phyloP scores from a whole-genome alignment of 257 asterid species.

The Plantago elongata region DNA sequence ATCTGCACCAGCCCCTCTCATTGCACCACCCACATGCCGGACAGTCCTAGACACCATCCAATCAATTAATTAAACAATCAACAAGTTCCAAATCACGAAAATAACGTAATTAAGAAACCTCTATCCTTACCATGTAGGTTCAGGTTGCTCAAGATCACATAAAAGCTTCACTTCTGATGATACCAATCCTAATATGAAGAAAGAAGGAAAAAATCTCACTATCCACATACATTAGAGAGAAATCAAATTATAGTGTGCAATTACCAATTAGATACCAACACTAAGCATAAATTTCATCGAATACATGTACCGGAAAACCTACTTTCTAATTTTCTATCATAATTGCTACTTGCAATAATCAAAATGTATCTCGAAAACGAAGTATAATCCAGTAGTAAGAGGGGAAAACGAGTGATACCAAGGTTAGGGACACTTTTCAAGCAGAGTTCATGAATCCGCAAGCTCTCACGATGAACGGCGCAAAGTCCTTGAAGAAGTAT shows the following conservation, averaged over 20 bases:
- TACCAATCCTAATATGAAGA: conserved; percentile 53
- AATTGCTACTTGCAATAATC: too few species aligned
- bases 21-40: conserved; percentile 89
- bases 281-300: background rate
- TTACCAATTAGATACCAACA: background rate
- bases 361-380: too few species aligned
- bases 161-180: conserved; percentile 80
- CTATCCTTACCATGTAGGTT: conserved; percentile 76
- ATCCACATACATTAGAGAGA: background rate
- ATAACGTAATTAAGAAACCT: conserved; percentile 1
- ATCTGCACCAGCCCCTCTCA: conserved; percentile 93
- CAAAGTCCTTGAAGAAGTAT: conserved; percentile 94
- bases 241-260: background rate
- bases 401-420: conserved; percentile 31
- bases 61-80: conserved; percentile 2
- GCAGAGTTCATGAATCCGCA: conserved; percentile 80
- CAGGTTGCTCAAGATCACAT: conserved; percentile 93
- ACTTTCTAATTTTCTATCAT: too few species aligned
- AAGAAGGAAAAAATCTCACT: conserved; percentile 5
- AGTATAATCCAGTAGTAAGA: too few species aligned
- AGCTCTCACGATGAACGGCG: conserved; percentile 76
- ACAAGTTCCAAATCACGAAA: conserved; percentile 1
- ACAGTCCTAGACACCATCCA: conserved; percentile 54
- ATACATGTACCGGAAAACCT: too few species aligned
- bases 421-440: conserved; percentile 76